phyloP scores from a whole-genome alignment of 371 early-diverging fungal species.

The Mortierella sp. region DNA sequence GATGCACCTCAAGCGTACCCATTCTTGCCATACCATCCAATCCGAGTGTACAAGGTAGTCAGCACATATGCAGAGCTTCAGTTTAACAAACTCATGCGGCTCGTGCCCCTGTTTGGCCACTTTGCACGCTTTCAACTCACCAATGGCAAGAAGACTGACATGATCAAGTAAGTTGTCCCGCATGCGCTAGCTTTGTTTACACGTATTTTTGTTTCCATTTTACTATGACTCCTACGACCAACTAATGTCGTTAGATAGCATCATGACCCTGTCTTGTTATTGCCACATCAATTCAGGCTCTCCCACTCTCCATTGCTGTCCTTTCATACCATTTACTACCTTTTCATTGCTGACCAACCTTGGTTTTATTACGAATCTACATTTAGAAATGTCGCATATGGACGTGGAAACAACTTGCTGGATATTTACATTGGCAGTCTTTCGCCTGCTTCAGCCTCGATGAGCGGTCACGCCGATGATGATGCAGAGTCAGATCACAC shows the following conservation, averaged over 20 bases:
- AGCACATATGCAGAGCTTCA: constrained; percentile 50
- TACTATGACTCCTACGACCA: background rate
- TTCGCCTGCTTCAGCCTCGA: background rate
- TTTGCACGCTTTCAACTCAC: constrained; percentile 58
- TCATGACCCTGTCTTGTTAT: background rate
- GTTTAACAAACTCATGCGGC: constrained; percentile 47
- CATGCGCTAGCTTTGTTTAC: background rate
- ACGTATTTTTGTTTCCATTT: background rate
- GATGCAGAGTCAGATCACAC: constrained; percentile 52
- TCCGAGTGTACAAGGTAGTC: constrained; percentile 57
- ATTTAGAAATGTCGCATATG: constrained; percentile 46
- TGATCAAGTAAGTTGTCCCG: constrained; percentile 41
- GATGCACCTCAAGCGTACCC: constrained; percentile 56
- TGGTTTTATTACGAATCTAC: background rate
- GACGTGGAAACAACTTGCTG: constrained; percentile 35
- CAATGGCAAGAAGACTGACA: constrained; percentile 50
- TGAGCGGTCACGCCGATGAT: constrained; percentile 22
- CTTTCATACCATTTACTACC: background rate
- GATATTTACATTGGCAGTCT: constrained; percentile 47
- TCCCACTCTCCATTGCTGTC: background rate
- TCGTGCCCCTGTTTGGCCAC: constrained; percentile 55
- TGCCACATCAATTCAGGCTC: background rate
- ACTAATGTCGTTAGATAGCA: background rate
- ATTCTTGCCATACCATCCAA: constrained; percentile 52
- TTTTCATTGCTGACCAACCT: background rate